Base-by-base conservation (phyloP, 495 filamentous ascomycete genomes). In the Penicillium lagena region DNA sequence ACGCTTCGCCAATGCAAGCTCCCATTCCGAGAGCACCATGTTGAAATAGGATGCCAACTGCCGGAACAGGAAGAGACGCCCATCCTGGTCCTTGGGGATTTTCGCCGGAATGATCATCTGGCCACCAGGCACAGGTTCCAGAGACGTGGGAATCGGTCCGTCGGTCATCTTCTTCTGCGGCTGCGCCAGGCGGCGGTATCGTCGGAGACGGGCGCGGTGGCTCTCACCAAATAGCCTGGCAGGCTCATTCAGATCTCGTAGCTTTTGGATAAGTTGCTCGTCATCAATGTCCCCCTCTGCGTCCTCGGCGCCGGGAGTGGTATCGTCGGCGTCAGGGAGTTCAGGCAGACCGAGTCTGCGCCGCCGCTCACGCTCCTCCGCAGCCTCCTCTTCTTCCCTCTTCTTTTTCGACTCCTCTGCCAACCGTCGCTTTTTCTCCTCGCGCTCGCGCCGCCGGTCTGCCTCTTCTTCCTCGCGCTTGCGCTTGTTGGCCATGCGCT, bases 21-120 rank as follows among this genome's bases (percentile, higher is more conserved):
- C 83, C 94, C 94, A 98, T 64, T 95, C 93, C 29, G 69, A 73
- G 33, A 98, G 71, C 13, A 98, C 80, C 82, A 98, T 85, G 48
- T 83, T 87, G 73, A 98, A 97, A 62, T 95, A 98, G 11, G 84
- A 87, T 6, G 84, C 84, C 43, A 98, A 73, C 66, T 98, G 93
- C 1, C 90, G 78, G 75, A 84, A 90, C 31, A 98, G 68, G 59
- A 81, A 85, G 14, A 72, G 61, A 9, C 78, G 77, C 0, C 63
- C 79, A 53, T 81, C 82, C 3, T 63, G 29, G 4, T 81, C 60
- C 56, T 73, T 60, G 37, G 80, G 87, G 35, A 83, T 60, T 13
- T 67, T 77, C 30, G 66, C 55, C 4, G 82, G 70, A 7, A 97
- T 79, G 57, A 88, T 87, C 90, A 97, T 96, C 39, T 93, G 81